Conservation (phyloP, 164 flowering plant species). For the Macadamia integrifolia region DNA sequence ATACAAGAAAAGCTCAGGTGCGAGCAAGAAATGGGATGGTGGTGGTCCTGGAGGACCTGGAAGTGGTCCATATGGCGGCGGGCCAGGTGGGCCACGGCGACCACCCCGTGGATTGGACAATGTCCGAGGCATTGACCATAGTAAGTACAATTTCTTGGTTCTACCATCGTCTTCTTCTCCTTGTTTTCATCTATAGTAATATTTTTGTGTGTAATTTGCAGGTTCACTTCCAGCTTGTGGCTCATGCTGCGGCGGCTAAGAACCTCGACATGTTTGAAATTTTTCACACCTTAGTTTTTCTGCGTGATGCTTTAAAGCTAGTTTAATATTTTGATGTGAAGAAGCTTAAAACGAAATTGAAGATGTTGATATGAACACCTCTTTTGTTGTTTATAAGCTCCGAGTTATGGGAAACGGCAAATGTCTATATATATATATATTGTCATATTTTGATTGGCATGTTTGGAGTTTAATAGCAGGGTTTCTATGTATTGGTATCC, state of each 20-base stretch:
- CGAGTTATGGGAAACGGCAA: no score
- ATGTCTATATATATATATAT: no score
- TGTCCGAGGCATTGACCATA: slow-evolving; percentile 85
- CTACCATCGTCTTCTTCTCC: neutral
- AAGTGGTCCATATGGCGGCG: slow-evolving; percentile 85
- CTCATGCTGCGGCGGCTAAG: slow-evolving; percentile 80
- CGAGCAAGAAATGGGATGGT: slow-evolving; percentile 93
- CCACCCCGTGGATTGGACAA: slow-evolving; percentile 85
- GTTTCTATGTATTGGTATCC: no score
- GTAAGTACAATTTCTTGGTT: slow-evolving; percentile 35
- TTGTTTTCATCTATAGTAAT: neutral
- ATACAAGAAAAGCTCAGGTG: slow-evolving; percentile 65
- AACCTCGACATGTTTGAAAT: neutral
- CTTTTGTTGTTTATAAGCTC: no score
- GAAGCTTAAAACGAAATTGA: no score
- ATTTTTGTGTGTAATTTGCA: slow-evolving; percentile 18
- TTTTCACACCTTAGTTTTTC: no score
- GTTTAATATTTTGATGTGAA: no score
- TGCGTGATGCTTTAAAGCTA: no score
- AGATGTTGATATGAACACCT: no score
- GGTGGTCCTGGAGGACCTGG: slow-evolving; percentile 93
- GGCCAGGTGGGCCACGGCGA: slow-evolving; percentile 75
- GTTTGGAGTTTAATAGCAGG: no score
- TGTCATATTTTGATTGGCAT: no score
- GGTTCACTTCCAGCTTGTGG: slow-evolving; percentile 96